Evolutionary conservation across 2,329 filamentous ascomycete species (phyloP).

Genomic region (Nigrospora oryzae): DNA sequence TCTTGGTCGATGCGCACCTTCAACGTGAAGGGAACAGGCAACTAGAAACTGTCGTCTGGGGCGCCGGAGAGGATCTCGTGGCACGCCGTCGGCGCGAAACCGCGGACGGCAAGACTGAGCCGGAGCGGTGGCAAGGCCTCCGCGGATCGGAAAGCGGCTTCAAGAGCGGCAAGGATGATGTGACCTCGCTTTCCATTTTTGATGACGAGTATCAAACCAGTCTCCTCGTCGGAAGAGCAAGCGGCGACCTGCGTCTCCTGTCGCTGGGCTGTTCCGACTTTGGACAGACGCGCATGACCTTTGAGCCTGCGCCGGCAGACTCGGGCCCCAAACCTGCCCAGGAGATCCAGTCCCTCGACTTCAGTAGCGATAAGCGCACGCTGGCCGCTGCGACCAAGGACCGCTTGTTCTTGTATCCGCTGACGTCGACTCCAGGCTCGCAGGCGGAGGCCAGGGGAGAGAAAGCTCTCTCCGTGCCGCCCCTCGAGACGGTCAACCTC

Average conservation of each 20-base stretch:
- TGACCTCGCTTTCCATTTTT: conserved; percentile 37
- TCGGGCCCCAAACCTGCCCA: conserved; percentile 1
- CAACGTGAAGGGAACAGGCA: conserved; percentile 18
- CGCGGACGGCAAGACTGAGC: conserved; percentile 6
- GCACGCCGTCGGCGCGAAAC: conserved; percentile 26
- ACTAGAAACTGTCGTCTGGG: conserved; percentile 40
- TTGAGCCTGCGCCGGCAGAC: conserved; percentile 5
- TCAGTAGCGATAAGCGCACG: conserved; percentile 13
- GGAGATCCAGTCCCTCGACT: conserved; percentile 26
- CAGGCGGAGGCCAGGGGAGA: conserved; percentile 4
- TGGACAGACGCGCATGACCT: conserved; percentile 15
- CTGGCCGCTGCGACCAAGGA: conserved; percentile 25
- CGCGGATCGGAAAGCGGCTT: conserved; percentile 30
- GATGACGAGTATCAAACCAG: conserved; percentile 17
- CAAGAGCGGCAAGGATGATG: conserved; percentile 36
- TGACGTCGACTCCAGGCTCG: background rate
- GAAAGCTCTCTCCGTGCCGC: conserved; percentile 6
- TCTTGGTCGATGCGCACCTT: conserved; percentile 37
- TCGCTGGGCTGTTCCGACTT: conserved; percentile 26
- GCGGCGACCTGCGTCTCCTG: conserved; percentile 37
- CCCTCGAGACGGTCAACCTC: conserved; percentile 11
- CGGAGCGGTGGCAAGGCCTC: conserved; percentile 26
- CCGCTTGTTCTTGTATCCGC: conserved; percentile 23
- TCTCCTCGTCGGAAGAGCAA: conserved; percentile 40
- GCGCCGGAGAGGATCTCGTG: conserved; percentile 42